Base-by-base conservation (phyloP, 208 protist genomes). In the Strigomonas galati region DNA sequence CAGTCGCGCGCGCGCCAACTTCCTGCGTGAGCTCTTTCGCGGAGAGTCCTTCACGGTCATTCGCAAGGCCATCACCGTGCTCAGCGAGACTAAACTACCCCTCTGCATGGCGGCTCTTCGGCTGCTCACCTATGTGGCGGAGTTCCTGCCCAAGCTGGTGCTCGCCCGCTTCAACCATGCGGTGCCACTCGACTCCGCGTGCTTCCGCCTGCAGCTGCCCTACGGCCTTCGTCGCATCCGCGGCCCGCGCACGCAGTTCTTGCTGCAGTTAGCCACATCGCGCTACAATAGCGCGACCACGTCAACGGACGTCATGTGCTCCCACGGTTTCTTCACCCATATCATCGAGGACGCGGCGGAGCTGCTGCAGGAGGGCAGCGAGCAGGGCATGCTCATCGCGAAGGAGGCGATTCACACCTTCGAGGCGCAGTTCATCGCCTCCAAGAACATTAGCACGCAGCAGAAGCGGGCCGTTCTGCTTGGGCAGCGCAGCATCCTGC, bases 311-410 rank as follows among this genome's bases (percentile, higher is more conserved):
- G 81, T 91, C 55, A 66, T 94, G 24, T 87, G 80, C 64, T 67
- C 74, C 27, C 85, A 94, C 65, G 91, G 91, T 26, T 84, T 81
- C 55, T 78, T 96, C 32, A 94, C 91, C 7, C 75, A 85, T 53
- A 69, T 94, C 14, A 72, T 96, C 24, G 91, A 94, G 62, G 91
- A 96, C 49, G 87, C 85, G 0, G 91, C 85, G 43, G 84, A 87
- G 65, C 72, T 96, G 32, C 72, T 96, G 76, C 84, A 84, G 40
- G 87, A 96, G 62, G 87, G 86, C 28, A 87, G 83, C 14, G 79
- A 73, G 63, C 67, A 72, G 10, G 85, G 90, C 51, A 54, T 87
- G 30, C 49, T 58, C 24, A 54, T 84, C 51, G 87, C 78, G 0
- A 65, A 69, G 26, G 65, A 72, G 6, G 82, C 80, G 7, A 78